These are phyloP conservation scores for Naegleria gruberi DNA, from an alignment of 208 protist species.

Conservation along the genomic window DNA sequence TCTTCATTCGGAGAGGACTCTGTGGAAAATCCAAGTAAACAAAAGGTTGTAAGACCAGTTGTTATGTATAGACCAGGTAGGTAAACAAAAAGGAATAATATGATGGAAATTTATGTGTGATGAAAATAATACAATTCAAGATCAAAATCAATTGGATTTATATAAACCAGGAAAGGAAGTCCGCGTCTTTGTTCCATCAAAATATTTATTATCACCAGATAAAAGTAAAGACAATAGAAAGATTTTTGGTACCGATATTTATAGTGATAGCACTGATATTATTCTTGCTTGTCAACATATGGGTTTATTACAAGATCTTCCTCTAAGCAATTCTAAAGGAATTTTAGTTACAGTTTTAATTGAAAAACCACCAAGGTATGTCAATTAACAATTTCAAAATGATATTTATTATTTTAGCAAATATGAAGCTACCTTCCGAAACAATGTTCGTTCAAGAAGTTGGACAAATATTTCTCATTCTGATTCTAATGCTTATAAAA, in stretches of 20 bases:
- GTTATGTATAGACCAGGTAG: not conserved
- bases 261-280: constrained; percentile 8
- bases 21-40: not conserved
- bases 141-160: not conserved
- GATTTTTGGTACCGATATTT: constrained; percentile 6
- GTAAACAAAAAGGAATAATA: not conserved
- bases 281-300: constrained; percentile 8
- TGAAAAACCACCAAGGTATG: not conserved
- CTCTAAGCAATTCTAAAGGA: not conserved
- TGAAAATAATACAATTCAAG: not conserved
- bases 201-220: not conserved
- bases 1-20: not conserved
- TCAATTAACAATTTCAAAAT: not conserved
- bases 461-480: not conserved
- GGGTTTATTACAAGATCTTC: not conserved
- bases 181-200: not conserved
- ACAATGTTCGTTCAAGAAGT: not conserved
- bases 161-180: constrained; percentile 1
- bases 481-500: not conserved
- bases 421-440: not conserved
- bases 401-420: not conserved
- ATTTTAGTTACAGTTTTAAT: constrained; percentile 7
- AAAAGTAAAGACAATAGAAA: not conserved
- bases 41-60: not conserved
- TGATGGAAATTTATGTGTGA: not conserved